Conservation (phyloP, 140 eudicot species). For the Senecio squalidus region DNA sequence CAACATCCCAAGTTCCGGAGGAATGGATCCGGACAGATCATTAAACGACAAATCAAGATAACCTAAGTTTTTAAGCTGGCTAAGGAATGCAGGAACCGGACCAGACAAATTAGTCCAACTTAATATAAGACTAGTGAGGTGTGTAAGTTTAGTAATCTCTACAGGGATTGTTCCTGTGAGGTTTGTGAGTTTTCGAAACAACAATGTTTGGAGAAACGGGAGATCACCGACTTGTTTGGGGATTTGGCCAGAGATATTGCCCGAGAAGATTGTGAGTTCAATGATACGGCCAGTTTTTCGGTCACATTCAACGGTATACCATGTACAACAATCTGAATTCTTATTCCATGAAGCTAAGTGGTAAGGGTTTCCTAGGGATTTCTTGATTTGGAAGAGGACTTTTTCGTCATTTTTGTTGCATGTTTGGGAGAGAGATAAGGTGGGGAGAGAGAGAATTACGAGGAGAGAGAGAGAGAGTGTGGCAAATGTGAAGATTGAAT, state of each 20-base stretch:
- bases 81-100: slow-evolving; percentile 47
- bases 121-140: slow-evolving; percentile 27
- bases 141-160: slow-evolving; percentile 43
- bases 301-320: slow-evolving; percentile 35
- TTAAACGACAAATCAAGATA: slow-evolving; percentile 40
- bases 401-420: slow-evolving; percentile 59
- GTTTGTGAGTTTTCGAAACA: slow-evolving; percentile 33
- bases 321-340: slow-evolving; percentile 37
- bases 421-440: slow-evolving; percentile 16
- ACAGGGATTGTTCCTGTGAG: slow-evolving; percentile 59
- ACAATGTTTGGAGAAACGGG: slow-evolving; percentile 30
- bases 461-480: slow-evolving; percentile 10
- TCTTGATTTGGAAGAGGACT: slow-evolving; percentile 44
- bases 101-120: slow-evolving; percentile 47
- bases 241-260: slow-evolving; percentile 40
- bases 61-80: slow-evolving; percentile 36
- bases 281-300: slow-evolving; percentile 33
- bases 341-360: slow-evolving; percentile 42
- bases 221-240: slow-evolving; percentile 47
- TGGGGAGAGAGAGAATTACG: slow-evolving; percentile 23
- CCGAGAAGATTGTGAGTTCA: slow-evolving; percentile 27
- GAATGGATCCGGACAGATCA: slow-evolving; percentile 51
- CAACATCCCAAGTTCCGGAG: slow-evolving; percentile 43
- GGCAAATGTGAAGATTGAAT: neutral
- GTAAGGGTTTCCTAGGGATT: slow-evolving; percentile 36